A percentile compares a stretch with the other conserved stretches of the same genome.
Evolutionary conservation across 441 rosid species (phyloP).

Genomic region (Adansonia grandidieri): DNA sequence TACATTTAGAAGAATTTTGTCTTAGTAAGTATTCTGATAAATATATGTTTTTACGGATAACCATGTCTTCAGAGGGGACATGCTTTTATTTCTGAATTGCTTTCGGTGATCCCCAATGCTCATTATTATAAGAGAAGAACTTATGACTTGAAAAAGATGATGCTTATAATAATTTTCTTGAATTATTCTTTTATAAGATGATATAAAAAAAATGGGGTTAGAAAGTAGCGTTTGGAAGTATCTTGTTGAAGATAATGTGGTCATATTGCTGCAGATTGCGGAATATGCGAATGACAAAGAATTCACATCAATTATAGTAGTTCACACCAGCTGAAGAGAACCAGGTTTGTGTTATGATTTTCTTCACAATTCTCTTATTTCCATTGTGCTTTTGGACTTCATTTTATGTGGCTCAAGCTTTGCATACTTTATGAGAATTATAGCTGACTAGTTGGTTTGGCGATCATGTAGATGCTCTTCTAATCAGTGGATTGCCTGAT

Average conservation of each 20-base stretch:
- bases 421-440: slow-evolving; percentile 13
- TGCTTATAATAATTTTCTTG: not conserved
- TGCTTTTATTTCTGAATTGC: slow-evolving; percentile 71
- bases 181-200: not conserved
- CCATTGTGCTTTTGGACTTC: not conserved
- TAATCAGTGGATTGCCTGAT: slow-evolving; percentile 71
- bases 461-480: slow-evolving; percentile 64
- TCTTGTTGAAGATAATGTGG: slow-evolving; percentile 11
- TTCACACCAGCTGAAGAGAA: not conserved
- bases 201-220: not conserved
- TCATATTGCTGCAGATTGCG: not conserved
- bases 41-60: slow-evolving; percentile 8
- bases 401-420: not conserved
- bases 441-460: slow-evolving; percentile 20
- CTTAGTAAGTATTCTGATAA: slow-evolving; percentile 5
- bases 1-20: not conserved
- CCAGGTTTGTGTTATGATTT: not conserved
- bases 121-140: slow-evolving; percentile 79
- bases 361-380: not conserved
- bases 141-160: slow-evolving; percentile 84
- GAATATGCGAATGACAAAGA: not conserved
- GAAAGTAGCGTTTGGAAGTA: not conserved
- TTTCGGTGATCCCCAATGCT: slow-evolving; percentile 80
- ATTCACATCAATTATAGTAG: not conserved
- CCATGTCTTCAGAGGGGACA: slow-evolving; percentile 73